phyloP scores from a whole-genome alignment of 2,329 filamentous ascomycete genomes.

The Aspergillus aculeatinus region DNA sequence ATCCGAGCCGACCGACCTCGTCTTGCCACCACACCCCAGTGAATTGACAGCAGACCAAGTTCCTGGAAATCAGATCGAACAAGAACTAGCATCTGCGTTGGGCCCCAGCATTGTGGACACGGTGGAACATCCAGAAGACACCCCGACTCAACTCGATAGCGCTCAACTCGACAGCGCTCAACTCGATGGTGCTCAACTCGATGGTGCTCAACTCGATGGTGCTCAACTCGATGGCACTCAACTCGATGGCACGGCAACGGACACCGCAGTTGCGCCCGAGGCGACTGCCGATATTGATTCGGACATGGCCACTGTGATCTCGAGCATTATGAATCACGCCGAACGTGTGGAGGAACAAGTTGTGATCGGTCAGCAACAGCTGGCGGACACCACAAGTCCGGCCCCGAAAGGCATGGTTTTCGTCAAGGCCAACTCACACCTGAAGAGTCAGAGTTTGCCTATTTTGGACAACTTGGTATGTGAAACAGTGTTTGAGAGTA shows the following conservation, averaged over 20 bases:
- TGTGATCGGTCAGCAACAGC: slow-evolving; percentile 36
- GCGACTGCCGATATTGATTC: slow-evolving; percentile 29
- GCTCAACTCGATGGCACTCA: no score
- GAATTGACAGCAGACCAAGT: slow-evolving; percentile 22
- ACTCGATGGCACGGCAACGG: slow-evolving; percentile 18
- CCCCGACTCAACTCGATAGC: slow-evolving; percentile 17
- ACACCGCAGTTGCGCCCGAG: slow-evolving; percentile 19
- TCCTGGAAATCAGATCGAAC: slow-evolving; percentile 36
- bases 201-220: no score
- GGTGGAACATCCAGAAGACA: slow-evolving; percentile 23
- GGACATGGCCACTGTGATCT: slow-evolving; percentile 42
- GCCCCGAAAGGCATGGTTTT: slow-evolving; percentile 38
- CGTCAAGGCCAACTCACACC: slow-evolving; percentile 44
- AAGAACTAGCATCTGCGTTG: slow-evolving; percentile 38
- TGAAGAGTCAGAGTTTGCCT: slow-evolving; percentile 60
- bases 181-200: no score
- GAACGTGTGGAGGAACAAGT: slow-evolving; percentile 43
- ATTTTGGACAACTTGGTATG: slow-evolving; percentile 62
- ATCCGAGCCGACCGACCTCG: slow-evolving; percentile 26
- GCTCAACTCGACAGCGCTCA: no score
- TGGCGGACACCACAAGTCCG: slow-evolving; percentile 29
- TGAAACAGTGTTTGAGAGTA: background rate
- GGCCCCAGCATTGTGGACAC: slow-evolving; percentile 30
- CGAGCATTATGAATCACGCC: slow-evolving; percentile 45
- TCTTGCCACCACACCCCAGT: slow-evolving; percentile 18